Conservation (phyloP, 2,329 filamentous ascomycete species). For the Fusarium succisae region DNA sequence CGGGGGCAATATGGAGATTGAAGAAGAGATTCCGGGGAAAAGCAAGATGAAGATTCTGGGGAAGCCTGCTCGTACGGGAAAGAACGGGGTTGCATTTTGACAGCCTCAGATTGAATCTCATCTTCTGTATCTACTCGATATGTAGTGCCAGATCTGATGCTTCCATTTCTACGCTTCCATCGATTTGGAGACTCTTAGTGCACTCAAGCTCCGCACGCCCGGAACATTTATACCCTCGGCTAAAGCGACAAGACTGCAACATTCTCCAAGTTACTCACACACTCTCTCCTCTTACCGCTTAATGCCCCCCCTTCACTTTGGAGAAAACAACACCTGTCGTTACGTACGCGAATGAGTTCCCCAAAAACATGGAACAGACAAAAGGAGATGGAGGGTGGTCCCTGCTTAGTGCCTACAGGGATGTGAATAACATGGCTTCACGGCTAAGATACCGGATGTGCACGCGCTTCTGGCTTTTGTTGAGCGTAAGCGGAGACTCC, state of each 20-base stretch:
- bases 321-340: conserved; percentile 5
- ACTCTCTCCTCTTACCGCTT: conserved; percentile 7
- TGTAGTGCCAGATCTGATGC: background rate
- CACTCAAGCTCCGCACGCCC: conserved; percentile 28
- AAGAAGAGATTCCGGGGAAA: conserved; percentile 29
- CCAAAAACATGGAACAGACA: background rate
- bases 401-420: conserved; percentile 4
- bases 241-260: conserved; percentile 9
- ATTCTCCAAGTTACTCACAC: conserved; percentile 26
- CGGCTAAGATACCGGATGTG: conserved; percentile 19
- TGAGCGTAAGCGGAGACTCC: conserved; percentile 5
- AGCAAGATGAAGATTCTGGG: conserved; percentile 28
- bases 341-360: conserved; percentile 16
- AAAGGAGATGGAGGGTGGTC: conserved; percentile 23
- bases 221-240: conserved; percentile 23
- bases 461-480: background rate
- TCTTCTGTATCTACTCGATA: background rate
- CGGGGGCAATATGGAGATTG: conserved; percentile 6
- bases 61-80: conserved; percentile 21
- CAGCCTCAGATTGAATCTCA: background rate
- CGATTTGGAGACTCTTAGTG: conserved; percentile 3
- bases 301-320: conserved; percentile 9
- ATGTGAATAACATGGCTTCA: background rate
- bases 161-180: background rate
- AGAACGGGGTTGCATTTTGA: conserved; percentile 17